Evolutionary conservation across 192 early-diverging fungal genomes (phyloP).

Genomic region (Diversispora epigaea): DNA sequence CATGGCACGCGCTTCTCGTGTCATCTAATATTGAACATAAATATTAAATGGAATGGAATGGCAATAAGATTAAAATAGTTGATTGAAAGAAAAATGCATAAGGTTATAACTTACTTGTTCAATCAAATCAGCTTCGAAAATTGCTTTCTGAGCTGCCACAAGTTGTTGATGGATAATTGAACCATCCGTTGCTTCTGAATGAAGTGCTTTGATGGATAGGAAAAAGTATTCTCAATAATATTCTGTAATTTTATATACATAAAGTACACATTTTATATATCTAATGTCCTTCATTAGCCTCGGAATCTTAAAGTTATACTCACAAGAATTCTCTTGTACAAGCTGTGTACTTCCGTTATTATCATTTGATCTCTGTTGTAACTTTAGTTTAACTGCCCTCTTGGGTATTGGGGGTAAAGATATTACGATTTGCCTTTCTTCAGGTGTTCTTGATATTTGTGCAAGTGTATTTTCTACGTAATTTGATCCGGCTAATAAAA

Average conservation of each 20-base stretch:
- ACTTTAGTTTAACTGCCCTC: slow-evolving; percentile 10
- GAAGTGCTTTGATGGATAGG: neutral
- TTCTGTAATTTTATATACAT: too few relatives aligned
- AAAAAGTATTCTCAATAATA: too few relatives aligned
- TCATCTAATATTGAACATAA: neutral
- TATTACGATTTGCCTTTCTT: slow-evolving; percentile 27
- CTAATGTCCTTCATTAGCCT: too few relatives aligned
- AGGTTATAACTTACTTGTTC: slow-evolving; percentile 12
- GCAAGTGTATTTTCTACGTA: neutral
- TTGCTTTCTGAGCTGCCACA: slow-evolving; percentile 25
- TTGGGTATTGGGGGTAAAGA: slow-evolving; percentile 24
- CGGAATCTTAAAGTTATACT: neutral
- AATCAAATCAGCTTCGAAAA: slow-evolving; percentile 29
- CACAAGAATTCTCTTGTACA: slow-evolving; percentile 27
- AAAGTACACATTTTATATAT: too few relatives aligned
- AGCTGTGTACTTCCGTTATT: neutral
- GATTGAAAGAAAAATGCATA: neutral
- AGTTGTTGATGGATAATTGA: slow-evolving; percentile 32
- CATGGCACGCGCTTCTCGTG: slow-evolving; percentile 4
- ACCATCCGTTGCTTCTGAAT: neutral
- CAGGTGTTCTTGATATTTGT: slow-evolving; percentile 28
- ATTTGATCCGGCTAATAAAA: neutral
- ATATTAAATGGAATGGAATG: neutral
- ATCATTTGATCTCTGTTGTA: slow-evolving; percentile 4
- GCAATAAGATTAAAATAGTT: neutral